These are phyloP conservation scores for Lantana camara DNA, from an alignment of 257 asterid species.

Conservation along the genomic window DNA sequence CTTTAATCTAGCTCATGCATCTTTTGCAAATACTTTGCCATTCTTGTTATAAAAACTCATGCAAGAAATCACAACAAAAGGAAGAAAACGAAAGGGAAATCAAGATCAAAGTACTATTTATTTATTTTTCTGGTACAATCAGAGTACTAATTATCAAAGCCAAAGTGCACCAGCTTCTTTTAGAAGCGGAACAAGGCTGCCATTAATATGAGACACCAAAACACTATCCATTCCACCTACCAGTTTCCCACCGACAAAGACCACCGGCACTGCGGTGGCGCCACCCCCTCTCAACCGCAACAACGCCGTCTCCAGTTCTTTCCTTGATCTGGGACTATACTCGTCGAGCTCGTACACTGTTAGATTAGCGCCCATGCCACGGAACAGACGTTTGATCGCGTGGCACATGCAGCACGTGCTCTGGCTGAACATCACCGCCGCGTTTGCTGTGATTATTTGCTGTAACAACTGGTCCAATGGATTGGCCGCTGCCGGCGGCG, in stretches of 20 bases:
- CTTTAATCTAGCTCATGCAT: too few relatives aligned
- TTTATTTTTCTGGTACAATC: too few relatives aligned
- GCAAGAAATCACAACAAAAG: background rate
- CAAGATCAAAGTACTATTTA: too few relatives aligned
- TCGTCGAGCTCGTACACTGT: constrained; percentile 45
- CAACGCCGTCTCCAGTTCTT: constrained; percentile 34
- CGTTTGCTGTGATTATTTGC: constrained; percentile 37
- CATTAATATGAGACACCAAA: constrained; percentile 47
- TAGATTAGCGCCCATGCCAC: constrained; percentile 48
- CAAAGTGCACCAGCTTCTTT: constrained; percentile 65
- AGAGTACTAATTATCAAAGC: too few relatives aligned
- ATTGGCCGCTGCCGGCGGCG: constrained; percentile 30
- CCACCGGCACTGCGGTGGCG: constrained; percentile 41
- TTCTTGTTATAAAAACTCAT: too few relatives aligned
- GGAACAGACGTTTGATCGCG: constrained; percentile 42
- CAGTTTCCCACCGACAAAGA: constrained; percentile 50
- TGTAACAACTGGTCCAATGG: constrained; percentile 14
- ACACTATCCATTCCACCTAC: constrained; percentile 46
- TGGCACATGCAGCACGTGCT: constrained; percentile 66
- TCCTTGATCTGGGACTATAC: constrained; percentile 21
- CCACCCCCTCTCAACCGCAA: constrained; percentile 25
- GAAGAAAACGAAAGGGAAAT: background rate
- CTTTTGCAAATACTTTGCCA: too few relatives aligned
- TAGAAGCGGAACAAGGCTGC: constrained; percentile 51
- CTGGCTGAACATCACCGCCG: constrained; percentile 52